phyloP scores from a whole-genome alignment of 352 stramenopile genomes.

The Pythium aquatile region DNA sequence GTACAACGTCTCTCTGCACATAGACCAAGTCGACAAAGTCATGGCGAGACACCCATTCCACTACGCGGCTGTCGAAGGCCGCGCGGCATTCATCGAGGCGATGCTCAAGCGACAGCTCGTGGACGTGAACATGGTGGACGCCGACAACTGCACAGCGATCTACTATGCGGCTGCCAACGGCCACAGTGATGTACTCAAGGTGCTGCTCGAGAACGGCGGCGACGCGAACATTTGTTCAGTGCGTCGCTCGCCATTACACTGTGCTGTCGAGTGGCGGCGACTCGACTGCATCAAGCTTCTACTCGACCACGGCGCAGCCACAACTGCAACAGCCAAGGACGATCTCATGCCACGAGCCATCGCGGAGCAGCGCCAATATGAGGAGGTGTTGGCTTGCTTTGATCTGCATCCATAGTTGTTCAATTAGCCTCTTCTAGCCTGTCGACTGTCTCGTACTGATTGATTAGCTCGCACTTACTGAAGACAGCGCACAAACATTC shows the following conservation, averaged over 20 bases:
- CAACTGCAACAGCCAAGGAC: constrained; percentile 42
- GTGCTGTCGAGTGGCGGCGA: constrained; percentile 72
- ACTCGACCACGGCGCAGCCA: constrained; percentile 36
- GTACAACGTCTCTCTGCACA: constrained; percentile 47
- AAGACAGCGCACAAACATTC: background rate
- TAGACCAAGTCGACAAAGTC: constrained; percentile 65
- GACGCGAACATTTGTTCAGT: constrained; percentile 62
- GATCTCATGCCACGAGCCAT: constrained; percentile 36
- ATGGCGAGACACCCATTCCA: constrained; percentile 83
- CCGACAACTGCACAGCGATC: constrained; percentile 61
- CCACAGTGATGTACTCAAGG: constrained; percentile 46
- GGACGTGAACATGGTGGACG: constrained; percentile 63
- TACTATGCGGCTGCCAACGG: constrained; percentile 78
- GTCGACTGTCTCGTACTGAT: background rate
- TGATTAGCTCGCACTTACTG: background rate
- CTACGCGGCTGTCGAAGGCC: constrained; percentile 74
- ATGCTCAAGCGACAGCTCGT: constrained; percentile 58
- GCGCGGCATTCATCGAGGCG: constrained; percentile 48
- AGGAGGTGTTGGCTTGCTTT: constrained; percentile 23
- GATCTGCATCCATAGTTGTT: background rate
- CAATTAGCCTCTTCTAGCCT: background rate
- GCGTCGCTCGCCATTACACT: constrained; percentile 67
- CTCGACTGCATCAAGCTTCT: constrained; percentile 58
- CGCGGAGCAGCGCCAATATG: constrained; percentile 25
- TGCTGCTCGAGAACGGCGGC: constrained; percentile 43